Evolutionary conservation across 2,329 filamentous ascomycete genomes (phyloP), one percentile per base, ranked within the genome.

Genomic region (Pseudogymnoascus sp.): DNA sequence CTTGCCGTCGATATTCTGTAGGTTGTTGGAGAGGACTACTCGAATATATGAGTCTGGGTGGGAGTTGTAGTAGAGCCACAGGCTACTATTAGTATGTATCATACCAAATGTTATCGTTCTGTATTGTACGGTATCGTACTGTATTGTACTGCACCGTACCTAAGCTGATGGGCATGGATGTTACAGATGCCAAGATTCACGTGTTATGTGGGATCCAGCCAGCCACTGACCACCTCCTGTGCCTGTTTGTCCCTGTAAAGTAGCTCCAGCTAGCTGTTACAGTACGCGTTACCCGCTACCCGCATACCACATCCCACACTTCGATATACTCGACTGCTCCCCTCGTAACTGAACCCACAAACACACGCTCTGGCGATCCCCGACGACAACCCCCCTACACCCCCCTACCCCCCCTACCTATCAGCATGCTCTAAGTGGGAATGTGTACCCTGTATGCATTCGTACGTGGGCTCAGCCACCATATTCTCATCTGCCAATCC

Each of bases 401-500:
- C n/a, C n/a, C n/a, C n/a, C n/a, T n/a, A 7, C 13, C 42, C 2
- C 2, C n/a, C 10, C 50, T 19, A 19, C 50, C 50, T 56, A 56
- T 56, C 50, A 56, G 26, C 50, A 17, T 56, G n/a, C 26, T 56
- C 50, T 17, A 11, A 53, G 23, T 26, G 23, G n/a, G 50, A 56
- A 56, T 56, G 50, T 56, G 50, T 19, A 56, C 50, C 50, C 50
- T 56, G 50, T 7, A 56, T 56, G 50, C 29, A 56, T 56, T 56
- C 50, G 50, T 56, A 56, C 17, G 50, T n/a, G 2, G 50, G 29
- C 50, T 56, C 26, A 56, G 50, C 50, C 50, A 56, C 50, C 50
- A 56, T 56, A 33, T 33, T 33, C 29, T 56, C 29, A 33, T 9
- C 46, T 33, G n/a, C 46, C n/a, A 56, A 33, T 33, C 26, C 46